These are phyloP conservation scores for Trichoderma afroharzianum DNA, from an alignment of 2,329 filamentous ascomycete genomes.

Conservation along the genomic window DNA sequence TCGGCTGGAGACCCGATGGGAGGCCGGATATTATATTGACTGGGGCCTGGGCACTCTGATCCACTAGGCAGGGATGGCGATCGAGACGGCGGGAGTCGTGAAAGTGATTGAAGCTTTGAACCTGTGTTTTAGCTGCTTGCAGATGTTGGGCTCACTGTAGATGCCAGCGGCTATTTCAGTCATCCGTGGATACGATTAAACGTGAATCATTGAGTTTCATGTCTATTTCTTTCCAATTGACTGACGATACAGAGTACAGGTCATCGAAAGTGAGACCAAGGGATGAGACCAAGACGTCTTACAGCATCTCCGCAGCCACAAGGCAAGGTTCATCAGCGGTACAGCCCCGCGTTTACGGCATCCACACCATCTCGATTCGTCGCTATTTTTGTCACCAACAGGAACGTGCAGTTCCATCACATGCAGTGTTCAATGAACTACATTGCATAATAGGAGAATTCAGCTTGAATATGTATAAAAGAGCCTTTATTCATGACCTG, in stretches of 20 bases:
- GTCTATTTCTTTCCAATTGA: not conserved
- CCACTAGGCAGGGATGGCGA: not conserved
- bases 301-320: not conserved
- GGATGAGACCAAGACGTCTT: not conserved
- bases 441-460: not conserved
- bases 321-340: not conserved
- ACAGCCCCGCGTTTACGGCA: not conserved
- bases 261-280: not conserved
- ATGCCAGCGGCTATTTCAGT: not conserved
- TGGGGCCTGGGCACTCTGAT: constrained; percentile 8
- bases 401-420: not conserved
- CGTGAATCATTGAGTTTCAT: not conserved
- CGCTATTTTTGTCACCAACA: not conserved
- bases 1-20: constrained; percentile 9
- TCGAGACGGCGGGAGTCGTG: not conserved
- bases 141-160: not conserved
- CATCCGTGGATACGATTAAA: not conserved
- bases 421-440: not conserved
- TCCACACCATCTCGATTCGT: not conserved
- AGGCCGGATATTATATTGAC: not conserved
- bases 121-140: not conserved
- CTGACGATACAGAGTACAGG: not conserved
- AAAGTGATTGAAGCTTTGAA: not conserved
- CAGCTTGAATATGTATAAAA: not conserved
- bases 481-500: not conserved